Conservation (phyloP, 805 yeast species). For the Yamadazyma tumulicola region DNA sequence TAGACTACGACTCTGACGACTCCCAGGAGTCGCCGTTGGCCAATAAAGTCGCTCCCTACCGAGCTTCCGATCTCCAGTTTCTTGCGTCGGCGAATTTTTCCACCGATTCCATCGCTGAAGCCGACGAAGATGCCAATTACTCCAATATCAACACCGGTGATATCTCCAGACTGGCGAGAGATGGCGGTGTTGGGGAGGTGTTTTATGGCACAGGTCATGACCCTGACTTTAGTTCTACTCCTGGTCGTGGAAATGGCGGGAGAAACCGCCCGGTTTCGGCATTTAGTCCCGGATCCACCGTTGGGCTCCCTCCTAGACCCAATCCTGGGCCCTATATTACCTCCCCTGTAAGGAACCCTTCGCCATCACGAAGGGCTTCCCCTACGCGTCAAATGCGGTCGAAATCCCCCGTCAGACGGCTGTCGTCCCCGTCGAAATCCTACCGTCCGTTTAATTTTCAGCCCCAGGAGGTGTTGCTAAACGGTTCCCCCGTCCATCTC, state of each 20-base stretch:
- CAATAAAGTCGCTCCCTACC: conserved; percentile 2
- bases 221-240: too few species aligned
- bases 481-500: conserved; percentile 20
- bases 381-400: conserved; percentile 28
- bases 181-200: background rate
- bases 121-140: conserved; percentile 8
- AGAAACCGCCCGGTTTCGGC: conserved; percentile 37
- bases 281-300: conserved; percentile 24
- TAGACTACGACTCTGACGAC: conserved; percentile 7
- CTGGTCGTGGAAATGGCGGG: conserved; percentile 4
- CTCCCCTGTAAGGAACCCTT: conserved; percentile 20
- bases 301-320: conserved; percentile 18
- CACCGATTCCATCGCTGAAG: conserved; percentile 18
- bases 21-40: conserved; percentile 8
- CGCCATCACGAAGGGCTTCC: conserved; percentile 26
- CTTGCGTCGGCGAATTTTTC: conserved; percentile 40
- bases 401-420: conserved; percentile 19
- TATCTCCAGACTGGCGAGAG: background rate
- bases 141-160: background rate
- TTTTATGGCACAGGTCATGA: background rate
- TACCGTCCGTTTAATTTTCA: conserved; percentile 63
- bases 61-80: conserved; percentile 21
- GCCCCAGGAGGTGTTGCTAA: conserved; percentile 43
- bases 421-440: conserved; percentile 19
- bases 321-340: conserved; percentile 13